phyloP scores from a whole-genome alignment of 129 eudicot genomes.

The Lactuca saligna region DNA sequence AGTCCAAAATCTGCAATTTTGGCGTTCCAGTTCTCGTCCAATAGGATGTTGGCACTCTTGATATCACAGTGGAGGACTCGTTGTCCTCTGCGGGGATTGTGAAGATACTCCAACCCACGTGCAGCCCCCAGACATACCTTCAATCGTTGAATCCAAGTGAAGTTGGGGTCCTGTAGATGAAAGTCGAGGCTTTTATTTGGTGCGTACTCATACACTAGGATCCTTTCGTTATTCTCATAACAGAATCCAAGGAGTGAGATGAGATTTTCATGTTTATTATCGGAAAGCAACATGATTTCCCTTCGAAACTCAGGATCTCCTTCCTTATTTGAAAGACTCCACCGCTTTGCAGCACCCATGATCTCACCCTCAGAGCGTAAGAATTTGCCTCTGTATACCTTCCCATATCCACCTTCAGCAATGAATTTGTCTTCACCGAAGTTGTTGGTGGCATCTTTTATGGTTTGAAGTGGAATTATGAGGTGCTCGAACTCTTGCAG shows the following conservation, averaged over 20 bases:
- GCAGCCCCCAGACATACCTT: conserved; percentile 17
- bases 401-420: conserved; percentile 11
- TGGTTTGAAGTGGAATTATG: conserved; percentile 1
- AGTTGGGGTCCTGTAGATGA: not conserved
- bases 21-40: conserved; percentile 11
- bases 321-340: not conserved
- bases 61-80: not conserved
- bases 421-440: not conserved
- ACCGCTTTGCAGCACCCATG: conserved; percentile 13
- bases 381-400: conserved; percentile 1
- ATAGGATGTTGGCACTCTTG: conserved; percentile 17
- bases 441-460: not conserved
- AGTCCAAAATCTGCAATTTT: conserved; percentile 16
- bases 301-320: conserved; percentile 5
- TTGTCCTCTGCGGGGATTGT: not conserved
- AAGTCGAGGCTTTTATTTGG: not conserved
- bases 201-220: conserved; percentile 14
- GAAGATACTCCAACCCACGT: conserved; percentile 16
- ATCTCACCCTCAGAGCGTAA: not conserved
- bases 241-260: conserved; percentile 7
- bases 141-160: conserved; percentile 12
- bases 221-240: not conserved
- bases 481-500: conserved; percentile 14
- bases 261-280: conserved; percentile 9
- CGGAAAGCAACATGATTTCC: conserved; percentile 14